Evolutionary conservation across 2,329 filamentous ascomycete genomes (phyloP), one percentile per base, ranked within the genome.

Genomic region (Diaporthe velutina): DNA sequence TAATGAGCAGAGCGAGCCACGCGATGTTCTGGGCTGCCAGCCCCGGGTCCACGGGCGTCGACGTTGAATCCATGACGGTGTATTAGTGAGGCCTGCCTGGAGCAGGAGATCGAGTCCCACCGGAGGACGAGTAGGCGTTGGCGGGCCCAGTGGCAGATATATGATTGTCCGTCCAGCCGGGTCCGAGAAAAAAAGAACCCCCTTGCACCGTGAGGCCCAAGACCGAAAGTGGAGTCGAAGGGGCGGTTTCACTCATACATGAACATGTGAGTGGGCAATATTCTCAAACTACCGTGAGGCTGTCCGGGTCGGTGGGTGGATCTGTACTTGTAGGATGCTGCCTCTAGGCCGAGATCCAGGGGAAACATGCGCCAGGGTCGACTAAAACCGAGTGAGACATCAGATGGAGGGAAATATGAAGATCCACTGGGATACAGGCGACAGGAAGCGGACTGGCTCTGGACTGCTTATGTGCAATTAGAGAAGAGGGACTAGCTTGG

Each of bases 371-470:
- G 33, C 61, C 64, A 40, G 64, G 64, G 64, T 68, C 64, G 64
- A 68, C 48, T 68, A 68, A 68, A 54, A 68, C 64, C 64, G 64
- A 54, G 64, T 54, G 64, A 68, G 48, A 68, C 45, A 68, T 68
- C 64, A 68, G 64, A 68, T 22, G 48, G 64, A 15, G n/a, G n/a
- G 64, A 52, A 38, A 28, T 35, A 67, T 52, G 38, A 52, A 22
- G 64, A 67, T 28, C 30, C 61, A 10, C 64, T 52, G 30, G 64
- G 64, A 67, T 52, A 25, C n/a, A n/a, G n/a, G 33, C 33, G 52
- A 13, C 22, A 13, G 33, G 12, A 52, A 22, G 17, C 8, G n/a
- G 48, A 9, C 48, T 40, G 64, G n/a, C 33, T 28, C 35, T 15
- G 64, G 48, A 7, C 35, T 28, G 33, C 9, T 40, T 68, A 52